Evolutionary conservation across 2,329 filamentous ascomycete species (phyloP).

Genomic region (Fusarium torulosum): DNA sequence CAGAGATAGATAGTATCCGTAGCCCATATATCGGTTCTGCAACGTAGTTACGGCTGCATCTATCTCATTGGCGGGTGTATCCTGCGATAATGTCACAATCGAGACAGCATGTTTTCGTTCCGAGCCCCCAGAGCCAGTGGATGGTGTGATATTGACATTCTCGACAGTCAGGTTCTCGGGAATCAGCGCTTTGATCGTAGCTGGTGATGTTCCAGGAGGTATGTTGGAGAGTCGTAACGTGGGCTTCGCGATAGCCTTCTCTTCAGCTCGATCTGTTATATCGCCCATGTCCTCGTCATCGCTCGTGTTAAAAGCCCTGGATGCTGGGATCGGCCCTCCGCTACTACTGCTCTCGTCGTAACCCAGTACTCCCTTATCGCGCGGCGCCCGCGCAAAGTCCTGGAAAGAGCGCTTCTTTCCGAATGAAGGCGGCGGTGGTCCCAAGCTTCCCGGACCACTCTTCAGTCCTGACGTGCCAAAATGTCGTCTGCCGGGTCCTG

Average conservation of each 20-base stretch:
- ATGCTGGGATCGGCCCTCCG: slow-evolving; percentile 66
- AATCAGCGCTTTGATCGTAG: slow-evolving; percentile 70
- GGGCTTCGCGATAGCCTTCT: slow-evolving; percentile 71
- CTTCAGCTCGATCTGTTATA: slow-evolving; percentile 61
- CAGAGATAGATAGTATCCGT: slow-evolving; percentile 83
- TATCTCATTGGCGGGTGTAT: slow-evolving; percentile 86
- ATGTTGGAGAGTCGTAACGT: slow-evolving; percentile 72
- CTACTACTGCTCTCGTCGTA: slow-evolving; percentile 53
- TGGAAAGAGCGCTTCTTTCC: slow-evolving; percentile 67
- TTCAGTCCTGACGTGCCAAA: slow-evolving; percentile 69
- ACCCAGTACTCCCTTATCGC: slow-evolving; percentile 50
- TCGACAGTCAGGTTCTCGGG: slow-evolving; percentile 74
- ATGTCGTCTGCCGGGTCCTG: slow-evolving; percentile 67
- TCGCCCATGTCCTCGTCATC: slow-evolving; percentile 66
- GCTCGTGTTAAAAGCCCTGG: slow-evolving; percentile 79
- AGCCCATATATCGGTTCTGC: slow-evolving; percentile 87
- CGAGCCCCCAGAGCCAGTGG: slow-evolving; percentile 61
- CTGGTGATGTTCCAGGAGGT: slow-evolving; percentile 70
- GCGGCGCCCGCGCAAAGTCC: slow-evolving; percentile 55
- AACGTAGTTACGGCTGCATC: slow-evolving; percentile 82
- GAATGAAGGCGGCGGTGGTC: slow-evolving; percentile 63
- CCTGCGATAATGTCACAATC: slow-evolving; percentile 83
- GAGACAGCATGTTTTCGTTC: slow-evolving; percentile 81
- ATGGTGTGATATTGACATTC: slow-evolving; percentile 76
- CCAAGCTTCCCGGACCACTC: slow-evolving; percentile 73